These are phyloP conservation scores for Narthecium ossifragum DNA, from an alignment of 106 monocot genomes.

Conservation along the genomic window DNA sequence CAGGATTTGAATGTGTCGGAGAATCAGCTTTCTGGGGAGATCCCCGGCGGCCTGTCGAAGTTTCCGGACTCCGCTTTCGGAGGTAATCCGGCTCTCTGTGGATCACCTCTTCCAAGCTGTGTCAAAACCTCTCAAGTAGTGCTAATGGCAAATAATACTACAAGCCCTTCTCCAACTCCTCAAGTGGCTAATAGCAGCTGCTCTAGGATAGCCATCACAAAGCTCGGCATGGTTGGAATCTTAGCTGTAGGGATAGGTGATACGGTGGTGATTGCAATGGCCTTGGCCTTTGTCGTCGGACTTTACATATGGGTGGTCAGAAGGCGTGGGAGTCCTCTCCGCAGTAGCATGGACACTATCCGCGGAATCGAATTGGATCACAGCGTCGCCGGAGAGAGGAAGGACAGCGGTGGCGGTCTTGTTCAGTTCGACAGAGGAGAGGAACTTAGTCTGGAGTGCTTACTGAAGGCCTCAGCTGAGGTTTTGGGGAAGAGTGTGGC, in stretches of 20 bases:
- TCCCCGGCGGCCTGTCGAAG: conserved; percentile 10
- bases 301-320: conserved; percentile 14
- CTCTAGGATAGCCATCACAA: too few species aligned
- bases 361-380: too few species aligned
- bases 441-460: conserved; percentile 23
- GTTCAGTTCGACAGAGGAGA: conserved; percentile 25
- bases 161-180: not conserved
- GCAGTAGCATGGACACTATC: not conserved
- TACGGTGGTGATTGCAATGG: conserved; percentile 6
- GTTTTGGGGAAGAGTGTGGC: conserved; percentile 32
- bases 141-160: not conserved
- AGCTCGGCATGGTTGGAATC: conserved; percentile 12
- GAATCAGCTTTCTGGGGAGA: conserved; percentile 15
- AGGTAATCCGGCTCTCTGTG: conserved; percentile 24
- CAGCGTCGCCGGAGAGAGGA: not conserved
- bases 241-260: conserved; percentile 18
- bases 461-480: conserved; percentile 45
- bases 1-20: conserved; percentile 24
- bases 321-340: not conserved
- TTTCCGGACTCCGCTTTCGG: conserved; percentile 18
- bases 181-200: too few species aligned
- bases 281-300: conserved; percentile 9
- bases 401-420: not conserved
- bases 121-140: not conserved
- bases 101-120: conserved; percentile 16